Evolutionary conservation across 352 stramenopile genomes (phyloP), one percentile per base, ranked within the genome.

Genomic region (Phytophthora idaei): DNA sequence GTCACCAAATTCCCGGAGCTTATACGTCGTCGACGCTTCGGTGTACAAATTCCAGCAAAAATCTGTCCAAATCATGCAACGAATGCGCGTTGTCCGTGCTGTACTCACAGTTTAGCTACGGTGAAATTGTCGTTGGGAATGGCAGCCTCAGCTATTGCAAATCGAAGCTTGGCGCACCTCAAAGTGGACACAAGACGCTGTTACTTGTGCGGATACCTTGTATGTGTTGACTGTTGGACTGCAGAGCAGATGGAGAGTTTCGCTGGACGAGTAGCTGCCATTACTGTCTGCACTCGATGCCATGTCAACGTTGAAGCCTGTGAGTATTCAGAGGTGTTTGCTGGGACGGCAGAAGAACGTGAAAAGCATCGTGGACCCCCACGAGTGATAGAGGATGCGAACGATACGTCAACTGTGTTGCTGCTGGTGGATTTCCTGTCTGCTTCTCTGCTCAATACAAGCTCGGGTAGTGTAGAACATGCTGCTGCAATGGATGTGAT

Each of bases 281-380:
- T 74, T 61, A 57, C 71, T 0, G 67, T 74, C 3, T 74, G 67
- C n/a, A 71, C 50, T 14, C 42, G 67, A n/a, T 74, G 67, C 5
- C 50, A 64, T 9, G 61, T 41, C 12, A 60, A 60, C 44, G 67
- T 74, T 8, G 44, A 74, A 51, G 61, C 67, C 5, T 77, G 76
- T 29, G 76, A 87, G 50, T 87, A 79, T 51, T 58, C 65, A 7
- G 21, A 56, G 21, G 52, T 69, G 32, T 62, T 61, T 25, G 53
- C 53, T 10, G 44, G 53, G n/a, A 63, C 61, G 11, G 52, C 59
- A 14, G 36, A 31, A 10, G 46, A 64, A n/a, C 58, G 65, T 5
- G 52, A 54, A n/a, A 56, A n/a, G 5, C 36, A 61, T 32, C 31
- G 52, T 31, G 58, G 61, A 0, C 25, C 52, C 17, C 44, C 53